These are phyloP conservation scores for Misopates orontium DNA, from an alignment of 257 asterid genomes.

Conservation along the genomic window DNA sequence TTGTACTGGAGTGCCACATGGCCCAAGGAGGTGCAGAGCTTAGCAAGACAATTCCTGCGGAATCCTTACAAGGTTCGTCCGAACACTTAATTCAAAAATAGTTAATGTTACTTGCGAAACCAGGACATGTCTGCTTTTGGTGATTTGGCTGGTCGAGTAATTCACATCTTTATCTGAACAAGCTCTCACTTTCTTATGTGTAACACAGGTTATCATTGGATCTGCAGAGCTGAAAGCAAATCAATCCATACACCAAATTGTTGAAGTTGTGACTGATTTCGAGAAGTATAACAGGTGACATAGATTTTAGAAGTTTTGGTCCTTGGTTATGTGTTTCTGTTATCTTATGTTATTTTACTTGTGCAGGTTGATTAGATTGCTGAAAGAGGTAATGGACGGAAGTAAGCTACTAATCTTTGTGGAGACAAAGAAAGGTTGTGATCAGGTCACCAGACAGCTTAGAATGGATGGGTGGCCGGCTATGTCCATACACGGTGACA, in stretches of 20 bases:
- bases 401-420: constrained; percentile 79
- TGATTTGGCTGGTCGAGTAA: constrained; percentile 16
- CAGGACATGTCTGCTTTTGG: not conserved
- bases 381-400: constrained; percentile 83
- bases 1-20: constrained; percentile 99
- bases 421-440: constrained; percentile 92
- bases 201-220: constrained; percentile 74
- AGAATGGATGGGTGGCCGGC: constrained; percentile 99
- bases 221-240: constrained; percentile 82
- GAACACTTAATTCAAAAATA: constrained; percentile 7
- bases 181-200: constrained; percentile 6
- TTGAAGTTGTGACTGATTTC: constrained; percentile 74
- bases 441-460: constrained; percentile 80
- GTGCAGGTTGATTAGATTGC: constrained; percentile 71
- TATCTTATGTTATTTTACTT: constrained; percentile 31
- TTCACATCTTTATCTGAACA: not conserved
- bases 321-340: constrained; percentile 16
- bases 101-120: constrained; percentile 8
- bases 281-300: constrained; percentile 88
- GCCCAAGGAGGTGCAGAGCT: constrained; percentile 87
- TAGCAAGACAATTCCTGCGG: constrained; percentile 84
- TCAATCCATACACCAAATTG: constrained; percentile 71
- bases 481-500: constrained; percentile 89
- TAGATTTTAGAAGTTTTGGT: not conserved
- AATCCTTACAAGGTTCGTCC: constrained; percentile 73